These are phyloP conservation scores for Saccharomyces jurei DNA, from an alignment of 805 yeast genomes.

Conservation along the genomic window DNA sequence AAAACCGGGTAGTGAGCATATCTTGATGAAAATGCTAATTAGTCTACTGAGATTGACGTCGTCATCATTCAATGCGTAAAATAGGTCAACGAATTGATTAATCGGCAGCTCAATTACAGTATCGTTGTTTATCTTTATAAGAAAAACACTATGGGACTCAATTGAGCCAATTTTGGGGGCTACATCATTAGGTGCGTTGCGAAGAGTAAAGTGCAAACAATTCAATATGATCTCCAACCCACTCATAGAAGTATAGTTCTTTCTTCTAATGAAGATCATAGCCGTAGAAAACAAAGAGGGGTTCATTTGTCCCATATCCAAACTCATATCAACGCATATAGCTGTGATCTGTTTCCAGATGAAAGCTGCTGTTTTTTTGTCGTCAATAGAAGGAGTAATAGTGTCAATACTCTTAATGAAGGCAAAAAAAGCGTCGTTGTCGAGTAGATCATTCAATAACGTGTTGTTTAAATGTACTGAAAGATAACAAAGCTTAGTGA, in stretches of 20 bases:
- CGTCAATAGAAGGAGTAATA: background rate
- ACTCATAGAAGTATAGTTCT: conserved; percentile 11
- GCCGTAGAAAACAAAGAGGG: conserved; percentile 1
- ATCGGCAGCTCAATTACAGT: conserved; percentile 1
- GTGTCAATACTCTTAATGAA: conserved; percentile 7
- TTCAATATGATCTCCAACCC: conserved; percentile 19
- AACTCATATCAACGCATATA: conserved; percentile 1
- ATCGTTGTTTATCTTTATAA: background rate
- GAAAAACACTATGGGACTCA: background rate
- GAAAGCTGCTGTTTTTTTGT: background rate
- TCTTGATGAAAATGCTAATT: conserved; percentile 18
- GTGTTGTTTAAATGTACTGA: conserved; percentile 15
- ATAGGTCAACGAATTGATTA: conserved; percentile 11
- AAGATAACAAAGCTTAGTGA: conserved; percentile 22
- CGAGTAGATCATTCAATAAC: conserved; percentile 9
- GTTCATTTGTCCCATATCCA: background rate
- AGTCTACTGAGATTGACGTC: conserved; percentile 23
- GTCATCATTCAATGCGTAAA: conserved; percentile 16
- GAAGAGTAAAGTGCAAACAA: conserved; percentile 18
- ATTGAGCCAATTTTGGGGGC: background rate
- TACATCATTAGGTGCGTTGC: conserved; percentile 4
- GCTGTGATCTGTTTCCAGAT: background rate
- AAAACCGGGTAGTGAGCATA: conserved; percentile 21
- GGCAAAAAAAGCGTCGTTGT: conserved; percentile 8
- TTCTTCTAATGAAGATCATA: conserved; percentile 3